These are phyloP conservation scores for Apiospora arundinis DNA, from an alignment of 2,329 filamentous ascomycete genomes.

Conservation along the genomic window DNA sequence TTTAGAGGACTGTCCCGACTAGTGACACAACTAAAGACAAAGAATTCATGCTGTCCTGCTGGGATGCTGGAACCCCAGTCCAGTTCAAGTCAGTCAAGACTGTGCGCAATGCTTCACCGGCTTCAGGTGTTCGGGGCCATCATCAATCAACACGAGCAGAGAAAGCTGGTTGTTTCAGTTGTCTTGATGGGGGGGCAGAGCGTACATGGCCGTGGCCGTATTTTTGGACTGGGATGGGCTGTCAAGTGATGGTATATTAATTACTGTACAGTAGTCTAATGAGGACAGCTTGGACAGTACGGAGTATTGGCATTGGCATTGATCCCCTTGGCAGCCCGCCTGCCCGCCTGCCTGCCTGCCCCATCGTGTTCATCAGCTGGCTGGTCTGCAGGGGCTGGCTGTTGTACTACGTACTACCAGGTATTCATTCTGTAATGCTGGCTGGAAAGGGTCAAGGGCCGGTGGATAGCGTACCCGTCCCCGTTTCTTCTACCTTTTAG, in stretches of 20 bases:
- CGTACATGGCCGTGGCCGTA: not conserved
- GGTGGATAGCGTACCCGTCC: slow-evolving; percentile 10
- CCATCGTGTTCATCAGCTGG: not conserved
- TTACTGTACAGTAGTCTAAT: not conserved
- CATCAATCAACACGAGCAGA: not conserved
- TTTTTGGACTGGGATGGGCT: not conserved
- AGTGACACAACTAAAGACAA: not conserved
- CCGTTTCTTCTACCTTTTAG: slow-evolving; percentile 6
- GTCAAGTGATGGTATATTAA: not conserved
- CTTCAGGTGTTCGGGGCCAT: no score
- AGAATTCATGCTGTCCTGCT: not conserved
- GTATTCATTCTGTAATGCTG: no score
- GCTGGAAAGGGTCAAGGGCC: not conserved
- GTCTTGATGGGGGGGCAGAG: not conserved
- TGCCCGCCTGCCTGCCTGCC: not conserved
- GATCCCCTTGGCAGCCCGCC: not conserved
- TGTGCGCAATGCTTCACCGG: not conserved
- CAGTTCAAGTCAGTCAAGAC: not conserved
- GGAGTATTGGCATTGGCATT: slow-evolving; percentile 5
- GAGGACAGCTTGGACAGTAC: no score
- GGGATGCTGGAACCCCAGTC: not conserved
- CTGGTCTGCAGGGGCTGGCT: not conserved
- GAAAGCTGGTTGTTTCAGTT: not conserved
- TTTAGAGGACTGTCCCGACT: not conserved
- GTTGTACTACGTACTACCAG: no score